Conservation (phyloP, 225 moss, liverwort and hornwort genomes). For the Marchantia polymorpha region DNA sequence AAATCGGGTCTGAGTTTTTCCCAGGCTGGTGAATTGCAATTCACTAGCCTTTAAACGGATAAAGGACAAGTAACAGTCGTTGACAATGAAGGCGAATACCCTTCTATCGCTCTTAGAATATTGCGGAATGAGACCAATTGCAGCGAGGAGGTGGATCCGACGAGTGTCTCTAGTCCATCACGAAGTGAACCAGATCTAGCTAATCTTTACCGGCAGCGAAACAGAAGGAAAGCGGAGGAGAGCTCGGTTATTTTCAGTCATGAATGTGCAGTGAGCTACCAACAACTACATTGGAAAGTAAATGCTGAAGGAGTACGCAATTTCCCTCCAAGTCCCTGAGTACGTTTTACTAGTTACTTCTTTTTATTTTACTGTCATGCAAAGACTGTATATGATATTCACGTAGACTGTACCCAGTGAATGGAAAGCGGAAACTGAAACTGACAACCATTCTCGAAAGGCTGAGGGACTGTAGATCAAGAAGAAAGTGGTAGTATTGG, state of each 20-base stretch:
- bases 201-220: constrained; percentile 67
- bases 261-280: no score
- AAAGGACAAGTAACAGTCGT: constrained; percentile 33
- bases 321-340: no score
- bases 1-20: background rate
- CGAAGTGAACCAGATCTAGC: constrained; percentile 90
- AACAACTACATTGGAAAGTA: no score
- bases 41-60: constrained; percentile 29
- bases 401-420: no score
- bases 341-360: no score
- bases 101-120: background rate
- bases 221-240: constrained; percentile 70
- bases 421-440: no score
- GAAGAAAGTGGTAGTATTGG: background rate
- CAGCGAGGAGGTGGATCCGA: background rate
- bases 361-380: no score
- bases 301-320: no score
- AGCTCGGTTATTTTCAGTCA: constrained; percentile 60
- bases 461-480: background rate
- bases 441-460: no score
- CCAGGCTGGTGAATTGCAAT: background rate
- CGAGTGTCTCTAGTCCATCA: no score
- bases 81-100: constrained; percentile 50
- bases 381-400: no score
- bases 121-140: background rate